These are phyloP conservation scores for Carex myosuroides DNA, from an alignment of 176 grass and related monocot genomes.

Conservation along the genomic window DNA sequence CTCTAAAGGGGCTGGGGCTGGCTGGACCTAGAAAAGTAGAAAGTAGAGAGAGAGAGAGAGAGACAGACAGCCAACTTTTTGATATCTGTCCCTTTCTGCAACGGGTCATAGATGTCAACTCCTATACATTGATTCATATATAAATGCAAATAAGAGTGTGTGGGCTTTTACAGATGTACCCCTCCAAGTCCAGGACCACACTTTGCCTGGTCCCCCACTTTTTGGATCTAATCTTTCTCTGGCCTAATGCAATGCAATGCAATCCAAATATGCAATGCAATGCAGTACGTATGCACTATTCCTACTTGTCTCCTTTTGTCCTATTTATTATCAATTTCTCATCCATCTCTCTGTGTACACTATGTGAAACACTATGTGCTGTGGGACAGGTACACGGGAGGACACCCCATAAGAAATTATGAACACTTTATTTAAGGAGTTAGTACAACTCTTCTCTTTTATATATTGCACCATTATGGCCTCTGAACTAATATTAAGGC, in stretches of 20 bases:
- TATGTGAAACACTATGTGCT: not conserved
- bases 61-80: conserved; percentile 30
- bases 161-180: conserved; percentile 32
- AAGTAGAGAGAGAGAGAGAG: not conserved
- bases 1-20: not conserved
- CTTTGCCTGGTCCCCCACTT: conserved; percentile 17
- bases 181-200: conserved; percentile 21
- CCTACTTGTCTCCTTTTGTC: conserved; percentile 5
- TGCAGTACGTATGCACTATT: conserved; percentile 5
- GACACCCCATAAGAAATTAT: not conserved
- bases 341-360: not conserved
- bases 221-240: conserved; percentile 3
- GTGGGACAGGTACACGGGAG: not conserved
- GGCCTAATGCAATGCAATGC: not conserved
- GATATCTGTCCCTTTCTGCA: conserved; percentile 35
- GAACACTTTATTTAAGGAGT: not conserved
- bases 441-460: not conserved
- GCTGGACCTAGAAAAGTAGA: conserved; percentile 10
- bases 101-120: conserved; percentile 28
- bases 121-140: not conserved
- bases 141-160: conserved; percentile 4
- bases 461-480: not conserved
- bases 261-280: not conserved
- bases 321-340: conserved; percentile 7
- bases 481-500: not conserved